Base-by-base conservation (phyloP, 352 stramenopile species). In the Phytophthora pseudosyringae region DNA sequence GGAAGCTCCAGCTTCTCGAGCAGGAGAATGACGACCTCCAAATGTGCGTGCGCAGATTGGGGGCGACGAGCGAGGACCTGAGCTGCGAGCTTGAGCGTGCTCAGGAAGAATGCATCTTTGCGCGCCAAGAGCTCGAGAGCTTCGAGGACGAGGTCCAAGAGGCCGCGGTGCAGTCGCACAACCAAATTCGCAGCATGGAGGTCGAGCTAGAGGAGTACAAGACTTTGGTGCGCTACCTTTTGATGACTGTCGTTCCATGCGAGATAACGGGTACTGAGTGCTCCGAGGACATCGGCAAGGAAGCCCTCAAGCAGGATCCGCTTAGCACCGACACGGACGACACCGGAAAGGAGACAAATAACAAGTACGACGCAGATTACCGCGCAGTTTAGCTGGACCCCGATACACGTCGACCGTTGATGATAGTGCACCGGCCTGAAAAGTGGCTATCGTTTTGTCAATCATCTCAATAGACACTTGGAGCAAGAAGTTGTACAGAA, bases 1-100 rank as follows among this genome's bases (percentile, higher is more conserved):
- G 55, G n/a, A 65, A 80, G 52, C 58, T 88, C 31, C 75, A 68
- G 18, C 29, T 43, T 46, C 67, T 88, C 13, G 81, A 90, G 51
- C 78, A 88, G 61, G 71, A 90, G 38, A 71, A 89, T 26, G 83
- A 92, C 64, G 81, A 90, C 31, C 58, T 90, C 12, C 53, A 75
- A 32, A 90, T 69, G 15, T 71, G 81, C 52, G 79, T 90, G 33
- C 83, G 83, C 57, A 84, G 88, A 39, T 48, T 92, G 18, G 59
- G 87, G 64, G 78, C 81, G 12, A 90, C 83, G 5, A 78, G 86
- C n/a, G 73, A 74, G 36, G 83, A 90, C 63, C 51, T 92, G 41
- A 59, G 50, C 28, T 74, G 90, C 65, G 69, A 81, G 43, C 78
- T 91, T 54, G 83, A 91, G 64, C 72, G 80, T 32, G 79, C 83